A percentile compares a stretch with the other conserved stretches of the same genome.
These are phyloP conservation scores for Penicillium sp. DNA, from an alignment of 2,329 filamentous ascomycete genomes.

Conservation along the genomic window DNA sequence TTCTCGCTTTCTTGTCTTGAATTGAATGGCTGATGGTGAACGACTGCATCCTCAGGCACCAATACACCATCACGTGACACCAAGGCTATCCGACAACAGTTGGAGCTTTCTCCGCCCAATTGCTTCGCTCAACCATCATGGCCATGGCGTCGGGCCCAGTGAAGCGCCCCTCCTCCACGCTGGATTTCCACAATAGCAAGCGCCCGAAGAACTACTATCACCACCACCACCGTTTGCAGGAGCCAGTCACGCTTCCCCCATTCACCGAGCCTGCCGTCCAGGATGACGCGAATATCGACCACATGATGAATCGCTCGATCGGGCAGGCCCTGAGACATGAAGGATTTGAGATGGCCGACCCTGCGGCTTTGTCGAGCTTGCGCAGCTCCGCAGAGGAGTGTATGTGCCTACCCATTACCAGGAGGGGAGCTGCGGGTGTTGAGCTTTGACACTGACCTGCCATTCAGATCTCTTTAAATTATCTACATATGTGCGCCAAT, in stretches of 20 bases:
- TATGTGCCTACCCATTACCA: slow-evolving; percentile 37
- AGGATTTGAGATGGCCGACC: slow-evolving; percentile 56
- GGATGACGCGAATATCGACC: slow-evolving; percentile 54
- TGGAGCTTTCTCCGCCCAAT: slow-evolving; percentile 12
- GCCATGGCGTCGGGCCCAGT: slow-evolving; percentile 33
- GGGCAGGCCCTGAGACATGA: slow-evolving; percentile 50
- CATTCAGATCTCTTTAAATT: slow-evolving; percentile 55
- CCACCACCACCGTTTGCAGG: slow-evolving; percentile 42
- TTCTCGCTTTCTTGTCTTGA: neutral
- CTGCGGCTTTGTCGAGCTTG: slow-evolving; percentile 57
- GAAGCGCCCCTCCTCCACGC: slow-evolving; percentile 35
- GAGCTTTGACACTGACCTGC: slow-evolving; percentile 16
- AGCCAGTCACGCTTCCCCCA: slow-evolving; percentile 29
- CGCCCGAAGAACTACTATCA: slow-evolving; percentile 40
- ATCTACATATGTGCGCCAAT: slow-evolving; percentile 53
- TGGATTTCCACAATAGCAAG: slow-evolving; percentile 27
- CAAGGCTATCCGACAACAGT: slow-evolving; percentile 6
- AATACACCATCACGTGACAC: slow-evolving; percentile 23
- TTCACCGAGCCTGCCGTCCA: slow-evolving; percentile 42
- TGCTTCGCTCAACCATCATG: slow-evolving; percentile 9
- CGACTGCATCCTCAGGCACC: slow-evolving; percentile 15
- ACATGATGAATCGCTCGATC: slow-evolving; percentile 56
- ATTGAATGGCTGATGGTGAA: neutral
- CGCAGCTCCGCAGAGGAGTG: slow-evolving; percentile 57
- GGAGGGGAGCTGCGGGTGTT: neutral